Base-by-base conservation (phyloP, 768 basidiomycete genomes). In the Pholiota microspora region DNA sequence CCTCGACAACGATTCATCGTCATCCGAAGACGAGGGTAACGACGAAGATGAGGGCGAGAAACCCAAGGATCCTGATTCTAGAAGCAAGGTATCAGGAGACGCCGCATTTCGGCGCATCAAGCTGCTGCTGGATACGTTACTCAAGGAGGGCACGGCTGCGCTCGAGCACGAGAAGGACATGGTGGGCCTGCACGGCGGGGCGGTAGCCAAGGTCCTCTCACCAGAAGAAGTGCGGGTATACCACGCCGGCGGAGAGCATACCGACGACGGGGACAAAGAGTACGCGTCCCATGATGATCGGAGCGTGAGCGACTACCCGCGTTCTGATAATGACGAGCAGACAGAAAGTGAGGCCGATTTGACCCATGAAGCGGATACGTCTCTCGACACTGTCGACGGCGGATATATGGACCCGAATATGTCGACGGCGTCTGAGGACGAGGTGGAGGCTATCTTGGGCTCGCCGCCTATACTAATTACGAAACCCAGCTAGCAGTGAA, bases 211-310 rank as follows among this genome's bases (percentile, higher is more conserved):
- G 66, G 91, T 92, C 7, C 73, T 93, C 15, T 84, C 77, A 52
- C 82, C 85, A 40, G 85, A 88, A 57, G 90, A 92, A 64, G 77
- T 89, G 46, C 79, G 81, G 42, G 73, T 76, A 12, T 88, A 86
- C 83, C 76, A 73, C 56, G 74, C 69, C 59, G 67, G 61, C 8
- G 65, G 67, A 31, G 61, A 62, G 18, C 59, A 65, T 18, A 65
- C 57, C 27, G 67, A 69, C 29, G 71, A 65, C 42, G 68, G 67
- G 52, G 65, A 69, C 36, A 67, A 68, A 1, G 53, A 58, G 40
- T 50, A 51, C n/a, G 40, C 49, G 2, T 7, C 44, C 4, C n/a
- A 21, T 9, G 32, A 36, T 10, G 44, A 47, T 24, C 12, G 35
- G 29, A 27, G 31, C 21, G 25, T 25, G 10, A 45, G 23, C 16